Evolutionary conservation across 2,329 filamentous ascomycete genomes (phyloP), one percentile per base, ranked within the genome.

Genomic region (Fusarium veterinarium): DNA sequence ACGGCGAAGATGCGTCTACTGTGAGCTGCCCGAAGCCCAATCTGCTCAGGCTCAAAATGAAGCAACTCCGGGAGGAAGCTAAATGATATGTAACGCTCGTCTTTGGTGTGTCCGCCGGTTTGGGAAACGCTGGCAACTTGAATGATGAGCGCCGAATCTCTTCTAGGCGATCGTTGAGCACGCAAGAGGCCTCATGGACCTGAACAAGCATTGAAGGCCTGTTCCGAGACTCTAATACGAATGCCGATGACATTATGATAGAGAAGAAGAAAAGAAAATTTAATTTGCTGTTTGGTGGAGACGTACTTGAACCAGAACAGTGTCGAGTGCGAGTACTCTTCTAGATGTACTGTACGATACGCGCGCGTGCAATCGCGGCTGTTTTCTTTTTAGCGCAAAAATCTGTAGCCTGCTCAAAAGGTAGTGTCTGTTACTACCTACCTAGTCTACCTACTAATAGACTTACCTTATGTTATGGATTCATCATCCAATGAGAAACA

Each of bases 181-280:
- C 95, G 95, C 93, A 86, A 86, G 92, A 95, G 93, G 89, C 92
- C 89, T 85, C 87, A 83, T 83, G 87, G 91, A 89, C 90, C 94
- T 97, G 93, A 94, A 93, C 91, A 95, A 94, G 93, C 90, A 98
- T 89, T 94, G 93, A 95, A 81, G 83, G 90, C 93, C 91, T 93
- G 91, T 91, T 93, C 93, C 95, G 95, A 97, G 96, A 99, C 96
- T 99, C 96, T 98, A 98, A 95, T 93, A 93, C 93, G 90, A 92
- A 93, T 92, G 94, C 92, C 91, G 81, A 87, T 90, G 90, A 94
- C 91, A 94, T 93, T 95, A 87, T 84, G 86, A 83, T 86, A 83
- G 82, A 84, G 84, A 82, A 82, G 79, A 82, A 79, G 68, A 66
- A 69, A 76, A 71, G 67, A 65, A 41, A 42, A 45, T 46, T 62